Percentiles rank a stretch among this genome's conserved stretches.
phyloP scores from a whole-genome alignment of 306 rosid species.

The Fagus sylvatica region DNA sequence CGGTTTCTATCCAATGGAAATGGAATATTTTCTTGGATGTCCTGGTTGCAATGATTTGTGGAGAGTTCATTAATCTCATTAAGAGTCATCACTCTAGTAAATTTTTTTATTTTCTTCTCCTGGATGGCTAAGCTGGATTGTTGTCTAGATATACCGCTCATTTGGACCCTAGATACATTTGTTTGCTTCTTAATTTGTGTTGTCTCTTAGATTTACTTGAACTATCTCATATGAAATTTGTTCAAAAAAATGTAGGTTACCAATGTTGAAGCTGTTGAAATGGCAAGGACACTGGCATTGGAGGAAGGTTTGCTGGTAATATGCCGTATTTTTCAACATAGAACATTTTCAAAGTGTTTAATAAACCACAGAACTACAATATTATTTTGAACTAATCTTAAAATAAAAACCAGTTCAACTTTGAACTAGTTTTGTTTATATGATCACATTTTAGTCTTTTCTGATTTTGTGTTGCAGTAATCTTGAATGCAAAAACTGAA shows the following conservation, averaged over 20 bases:
- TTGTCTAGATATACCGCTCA: background rate
- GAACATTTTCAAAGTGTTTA: conserved; percentile 23
- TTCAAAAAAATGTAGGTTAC: conserved; percentile 55
- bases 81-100: background rate
- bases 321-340: background rate
- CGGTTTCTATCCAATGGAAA: background rate
- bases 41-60: background rate
- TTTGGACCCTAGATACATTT: conserved; percentile 6
- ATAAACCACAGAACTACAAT: background rate
- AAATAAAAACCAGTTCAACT: background rate
- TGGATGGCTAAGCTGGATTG: too few species aligned
- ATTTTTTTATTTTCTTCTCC: background rate
- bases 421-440: background rate
- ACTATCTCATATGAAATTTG: conserved; percentile 12
- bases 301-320: conserved; percentile 95
- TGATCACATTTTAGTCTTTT: background rate
- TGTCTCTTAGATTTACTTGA: background rate
- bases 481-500: background rate
- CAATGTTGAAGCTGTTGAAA: conserved; percentile 77
- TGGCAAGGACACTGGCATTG: conserved; percentile 88
- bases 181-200: conserved; percentile 3
- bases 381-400: background rate
- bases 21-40: background rate
- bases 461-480: background rate
- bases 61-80: background rate